Evolutionary conservation across 306 rosid genomes (phyloP).

Genomic region (Pyrus betulifolia): DNA sequence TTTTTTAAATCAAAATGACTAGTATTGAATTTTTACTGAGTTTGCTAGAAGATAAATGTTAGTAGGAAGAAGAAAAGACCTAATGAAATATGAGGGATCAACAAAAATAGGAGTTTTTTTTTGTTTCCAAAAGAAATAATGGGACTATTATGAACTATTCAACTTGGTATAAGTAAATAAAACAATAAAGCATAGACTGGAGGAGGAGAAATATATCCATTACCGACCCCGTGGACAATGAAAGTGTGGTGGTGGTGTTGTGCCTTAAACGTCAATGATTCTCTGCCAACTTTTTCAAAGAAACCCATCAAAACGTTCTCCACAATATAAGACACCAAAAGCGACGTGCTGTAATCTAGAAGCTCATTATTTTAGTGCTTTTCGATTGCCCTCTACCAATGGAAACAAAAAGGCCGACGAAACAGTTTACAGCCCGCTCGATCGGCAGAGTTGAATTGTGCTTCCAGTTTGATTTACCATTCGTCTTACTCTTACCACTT

Average conservation of each 20-base stretch:
- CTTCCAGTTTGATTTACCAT: neutral
- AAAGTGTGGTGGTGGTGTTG: conserved; percentile 14
- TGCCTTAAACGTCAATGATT: conserved; percentile 36
- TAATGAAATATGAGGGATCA: neutral
- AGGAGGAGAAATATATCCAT: neutral
- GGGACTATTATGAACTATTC: neutral
- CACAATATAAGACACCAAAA: conserved; percentile 22
- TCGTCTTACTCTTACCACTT: no score
- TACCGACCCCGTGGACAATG: conserved; percentile 7
- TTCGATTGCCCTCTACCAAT: conserved; percentile 7
- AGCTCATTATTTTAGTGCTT: conserved; percentile 1
- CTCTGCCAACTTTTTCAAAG: conserved; percentile 23
- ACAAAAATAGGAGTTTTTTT: no score
- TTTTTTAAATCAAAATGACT: no score
- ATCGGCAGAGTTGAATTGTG: neutral
- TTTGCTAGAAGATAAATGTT: no score
- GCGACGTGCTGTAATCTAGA: conserved; percentile 28
- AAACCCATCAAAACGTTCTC: conserved; percentile 27
- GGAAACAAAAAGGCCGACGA: conserved; percentile 8
- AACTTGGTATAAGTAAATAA: neutral
- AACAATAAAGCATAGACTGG: no score
- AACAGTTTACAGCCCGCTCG: neutral
- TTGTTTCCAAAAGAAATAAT: neutral
- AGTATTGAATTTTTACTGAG: no score
- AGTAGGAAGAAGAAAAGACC: neutral